These are phyloP conservation scores for Pseudohalonectria lignicola DNA, from an alignment of 2,329 filamentous ascomycete species.

Conservation along the genomic window DNA sequence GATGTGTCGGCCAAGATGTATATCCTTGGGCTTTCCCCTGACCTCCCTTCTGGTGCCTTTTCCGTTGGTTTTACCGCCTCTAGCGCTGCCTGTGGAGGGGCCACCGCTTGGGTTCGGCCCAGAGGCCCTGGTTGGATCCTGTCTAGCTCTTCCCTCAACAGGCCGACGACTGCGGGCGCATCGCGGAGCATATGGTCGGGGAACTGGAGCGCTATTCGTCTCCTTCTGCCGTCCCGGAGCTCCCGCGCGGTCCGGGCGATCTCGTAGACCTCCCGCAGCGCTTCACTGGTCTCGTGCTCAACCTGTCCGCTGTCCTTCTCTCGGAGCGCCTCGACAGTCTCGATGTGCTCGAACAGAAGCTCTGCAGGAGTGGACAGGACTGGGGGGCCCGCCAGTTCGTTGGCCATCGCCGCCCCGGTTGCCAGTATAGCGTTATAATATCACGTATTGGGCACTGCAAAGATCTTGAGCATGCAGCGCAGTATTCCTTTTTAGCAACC, in stretches of 20 bases:
- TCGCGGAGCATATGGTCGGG: conserved; percentile 87
- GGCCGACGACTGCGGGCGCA: conserved; percentile 66
- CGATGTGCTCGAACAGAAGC: conserved; percentile 41
- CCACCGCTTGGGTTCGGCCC: too few relatives aligned
- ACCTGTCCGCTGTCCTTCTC: conserved; percentile 17
- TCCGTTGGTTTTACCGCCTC: conserved; percentile 6
- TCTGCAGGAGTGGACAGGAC: conserved; percentile 55
- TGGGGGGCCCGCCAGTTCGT: conserved; percentile 39
- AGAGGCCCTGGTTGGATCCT: conserved; percentile 1
- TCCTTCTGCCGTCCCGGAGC: conserved; percentile 62
- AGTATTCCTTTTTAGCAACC: too few relatives aligned
- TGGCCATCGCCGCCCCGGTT: conserved; percentile 23
- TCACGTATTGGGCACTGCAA: too few relatives aligned
- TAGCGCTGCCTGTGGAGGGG: background rate
- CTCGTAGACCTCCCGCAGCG: conserved; percentile 72
- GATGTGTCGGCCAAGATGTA: conserved; percentile 92
- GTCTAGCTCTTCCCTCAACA: conserved; percentile 31
- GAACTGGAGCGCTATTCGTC: conserved; percentile 82
- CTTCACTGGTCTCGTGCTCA: conserved; percentile 43
- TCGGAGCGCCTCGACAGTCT: conserved; percentile 19
- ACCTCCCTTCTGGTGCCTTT: too few relatives aligned
- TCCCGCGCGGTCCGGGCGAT: conserved; percentile 68
- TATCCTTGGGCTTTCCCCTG: too few relatives aligned
- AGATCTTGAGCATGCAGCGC: too few relatives aligned
- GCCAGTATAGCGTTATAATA: too few relatives aligned